phyloP scores from a whole-genome alignment of 2,329 filamentous ascomycete genomes.

The Phialophora expanda region DNA sequence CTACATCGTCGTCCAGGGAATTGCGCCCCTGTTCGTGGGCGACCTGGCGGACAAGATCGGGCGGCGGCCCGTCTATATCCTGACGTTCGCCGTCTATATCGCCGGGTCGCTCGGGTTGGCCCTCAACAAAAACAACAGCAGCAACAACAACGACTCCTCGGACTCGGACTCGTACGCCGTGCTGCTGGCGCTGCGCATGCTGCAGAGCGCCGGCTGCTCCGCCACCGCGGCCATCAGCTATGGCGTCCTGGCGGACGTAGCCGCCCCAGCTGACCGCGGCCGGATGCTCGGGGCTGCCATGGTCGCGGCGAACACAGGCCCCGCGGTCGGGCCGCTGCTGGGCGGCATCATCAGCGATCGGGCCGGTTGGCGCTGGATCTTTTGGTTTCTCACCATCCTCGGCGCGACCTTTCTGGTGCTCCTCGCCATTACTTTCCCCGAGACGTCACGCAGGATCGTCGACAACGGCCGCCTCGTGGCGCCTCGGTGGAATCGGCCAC shows the following conservation, averaged over 20 bases:
- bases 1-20: slow-evolving; percentile 55
- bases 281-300: slow-evolving; percentile 48
- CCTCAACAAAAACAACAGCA: slow-evolving; percentile 28
- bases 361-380: slow-evolving; percentile 58
- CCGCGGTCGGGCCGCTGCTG: slow-evolving; percentile 57
- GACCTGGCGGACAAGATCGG: slow-evolving; percentile 57
- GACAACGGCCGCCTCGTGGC: slow-evolving; percentile 45
- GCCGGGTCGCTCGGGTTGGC: slow-evolving; percentile 40
- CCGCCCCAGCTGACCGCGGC: slow-evolving; percentile 49
- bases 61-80: slow-evolving; percentile 56
- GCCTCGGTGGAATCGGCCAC: slow-evolving; percentile 8
- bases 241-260: slow-evolving; percentile 50
- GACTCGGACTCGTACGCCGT: slow-evolving; percentile 45
- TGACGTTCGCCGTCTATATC: slow-evolving; percentile 46
- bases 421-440: slow-evolving; percentile 43
- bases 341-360: slow-evolving; percentile 55
- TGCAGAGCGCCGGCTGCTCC: slow-evolving; percentile 52
- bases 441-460: slow-evolving; percentile 48
- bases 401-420: slow-evolving; percentile 44
- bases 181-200: slow-evolving; percentile 46
- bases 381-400: slow-evolving; percentile 56
- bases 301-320: slow-evolving; percentile 47
- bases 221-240: slow-evolving; percentile 49
- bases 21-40: slow-evolving; percentile 58
- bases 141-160: too few species aligned